These are phyloP conservation scores for Ambrosia trifida DNA, from an alignment of 129 eudicot species.

Conservation along the genomic window DNA sequence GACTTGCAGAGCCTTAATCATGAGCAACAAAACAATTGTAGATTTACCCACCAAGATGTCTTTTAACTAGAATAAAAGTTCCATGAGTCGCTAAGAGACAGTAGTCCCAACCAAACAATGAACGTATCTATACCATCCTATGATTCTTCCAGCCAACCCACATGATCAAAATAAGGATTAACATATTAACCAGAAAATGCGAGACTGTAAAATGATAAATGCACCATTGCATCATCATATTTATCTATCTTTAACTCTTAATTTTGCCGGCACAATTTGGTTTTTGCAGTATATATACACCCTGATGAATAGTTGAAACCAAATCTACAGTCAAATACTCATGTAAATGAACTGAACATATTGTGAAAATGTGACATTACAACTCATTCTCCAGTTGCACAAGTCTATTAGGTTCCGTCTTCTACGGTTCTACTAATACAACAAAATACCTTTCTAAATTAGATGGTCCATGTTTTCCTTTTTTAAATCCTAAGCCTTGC, in stretches of 20 bases:
- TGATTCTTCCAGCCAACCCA: neutral
- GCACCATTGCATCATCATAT: neutral
- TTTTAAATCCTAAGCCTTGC: neutral
- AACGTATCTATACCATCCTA: neutral
- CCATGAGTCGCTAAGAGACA: neutral
- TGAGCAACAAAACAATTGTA: too few species aligned
- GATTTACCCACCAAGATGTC: slow-evolving; percentile 5
- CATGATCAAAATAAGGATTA: neutral
- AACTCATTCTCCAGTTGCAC: neutral
- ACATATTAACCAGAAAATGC: neutral
- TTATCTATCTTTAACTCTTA: too few species aligned
- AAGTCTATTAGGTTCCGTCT: neutral
- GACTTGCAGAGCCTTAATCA: too few species aligned
- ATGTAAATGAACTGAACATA: neutral
- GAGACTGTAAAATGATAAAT: neutral
- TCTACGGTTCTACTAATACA: neutral
- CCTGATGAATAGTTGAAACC: slow-evolving; percentile 6
- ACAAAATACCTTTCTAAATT: neutral
- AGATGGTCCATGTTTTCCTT: neutral
- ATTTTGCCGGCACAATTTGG: neutral
- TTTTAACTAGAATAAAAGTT: neutral
- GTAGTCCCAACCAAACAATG: neutral
- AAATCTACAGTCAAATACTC: neutral
- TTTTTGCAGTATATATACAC: neutral
- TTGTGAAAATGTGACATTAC: neutral